Evolutionary conservation across 495 filamentous ascomycete species (phyloP).

Genomic region (Lophiotrema nucula): DNA sequence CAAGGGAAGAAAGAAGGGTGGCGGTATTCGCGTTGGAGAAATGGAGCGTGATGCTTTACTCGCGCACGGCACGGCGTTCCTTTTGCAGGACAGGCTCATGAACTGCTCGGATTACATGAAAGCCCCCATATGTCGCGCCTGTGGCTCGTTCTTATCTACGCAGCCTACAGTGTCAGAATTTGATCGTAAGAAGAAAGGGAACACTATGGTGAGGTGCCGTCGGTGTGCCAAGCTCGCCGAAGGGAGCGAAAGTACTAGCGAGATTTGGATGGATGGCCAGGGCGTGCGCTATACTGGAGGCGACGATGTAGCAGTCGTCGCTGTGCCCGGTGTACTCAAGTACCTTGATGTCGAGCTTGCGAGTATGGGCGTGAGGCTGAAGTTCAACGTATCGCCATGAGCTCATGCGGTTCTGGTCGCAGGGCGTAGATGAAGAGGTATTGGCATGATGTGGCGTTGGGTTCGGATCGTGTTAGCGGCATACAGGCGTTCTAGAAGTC

Average conservation of each 20-base stretch:
- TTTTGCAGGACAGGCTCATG: constrained; percentile 91
- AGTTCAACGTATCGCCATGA: constrained; percentile 72
- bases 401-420: too few relatives aligned
- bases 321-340: constrained; percentile 85
- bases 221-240: constrained; percentile 64
- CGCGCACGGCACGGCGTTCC: constrained; percentile 90
- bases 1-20: constrained; percentile 91
- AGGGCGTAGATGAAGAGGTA: too few relatives aligned
- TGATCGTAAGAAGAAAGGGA: constrained; percentile 45
- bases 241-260: constrained; percentile 59
- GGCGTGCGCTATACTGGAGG: constrained; percentile 81
- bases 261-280: constrained; percentile 89
- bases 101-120: constrained; percentile 92
- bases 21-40: constrained; percentile 97
- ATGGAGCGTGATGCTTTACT: constrained; percentile 97
- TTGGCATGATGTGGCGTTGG: not conserved
- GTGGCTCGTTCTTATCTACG: constrained; percentile 83
- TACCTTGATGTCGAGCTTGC: constrained; percentile 94
- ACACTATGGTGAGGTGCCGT: constrained; percentile 77
- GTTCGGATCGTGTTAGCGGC: not conserved
- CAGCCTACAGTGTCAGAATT: constrained; percentile 68
- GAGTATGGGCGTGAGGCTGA: constrained; percentile 88
- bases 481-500: not conserved
- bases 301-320: constrained; percentile 84
- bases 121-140: constrained; percentile 82